Conservation (phyloP, 306 rosid species). For the Adenanthera pavonina region DNA sequence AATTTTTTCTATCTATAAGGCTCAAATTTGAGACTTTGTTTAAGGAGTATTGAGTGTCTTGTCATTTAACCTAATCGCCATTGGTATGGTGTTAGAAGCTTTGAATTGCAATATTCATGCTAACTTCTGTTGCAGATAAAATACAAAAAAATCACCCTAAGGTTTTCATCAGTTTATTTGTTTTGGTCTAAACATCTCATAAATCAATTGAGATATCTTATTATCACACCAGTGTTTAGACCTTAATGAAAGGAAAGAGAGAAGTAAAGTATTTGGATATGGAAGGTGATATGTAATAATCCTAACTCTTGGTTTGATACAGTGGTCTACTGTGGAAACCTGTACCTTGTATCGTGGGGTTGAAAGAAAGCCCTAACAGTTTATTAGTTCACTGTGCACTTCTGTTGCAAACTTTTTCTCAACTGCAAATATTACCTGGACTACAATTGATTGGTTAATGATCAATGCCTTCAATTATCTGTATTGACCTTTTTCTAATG, state of each 20-base stretch:
- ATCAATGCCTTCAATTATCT: slow-evolving; percentile 22
- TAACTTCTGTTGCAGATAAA: slow-evolving; percentile 10
- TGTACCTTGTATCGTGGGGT: slow-evolving; percentile 10
- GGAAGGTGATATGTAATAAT: slow-evolving; percentile 9
- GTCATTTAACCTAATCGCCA: too few species aligned
- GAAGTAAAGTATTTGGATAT: slow-evolving; percentile 25
- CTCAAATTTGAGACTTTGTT: too few species aligned
- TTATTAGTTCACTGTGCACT: slow-evolving; percentile 1
- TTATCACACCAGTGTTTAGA: neutral
- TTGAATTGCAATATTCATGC: slow-evolving; percentile 11
- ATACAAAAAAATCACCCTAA: slow-evolving; percentile 4
- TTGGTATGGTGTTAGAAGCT: neutral
- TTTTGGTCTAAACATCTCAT: slow-evolving; percentile 4
- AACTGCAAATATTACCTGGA: neutral
- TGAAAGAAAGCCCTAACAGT: slow-evolving; percentile 22
- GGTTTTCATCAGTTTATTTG: neutral
- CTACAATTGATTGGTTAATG: slow-evolving; percentile 14
- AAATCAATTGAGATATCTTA: slow-evolving; percentile 27
- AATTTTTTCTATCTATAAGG: too few species aligned
- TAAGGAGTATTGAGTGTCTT: too few species aligned
- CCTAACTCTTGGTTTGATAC: slow-evolving; percentile 27
- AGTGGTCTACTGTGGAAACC: neutral
- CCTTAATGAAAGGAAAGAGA: slow-evolving; percentile 8
- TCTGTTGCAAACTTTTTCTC: slow-evolving; percentile 14
- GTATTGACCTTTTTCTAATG: slow-evolving; percentile 39